These are phyloP conservation scores for Phytopythium chamaehyphon DNA, from an alignment of 352 stramenopile species.

Conservation along the genomic window DNA sequence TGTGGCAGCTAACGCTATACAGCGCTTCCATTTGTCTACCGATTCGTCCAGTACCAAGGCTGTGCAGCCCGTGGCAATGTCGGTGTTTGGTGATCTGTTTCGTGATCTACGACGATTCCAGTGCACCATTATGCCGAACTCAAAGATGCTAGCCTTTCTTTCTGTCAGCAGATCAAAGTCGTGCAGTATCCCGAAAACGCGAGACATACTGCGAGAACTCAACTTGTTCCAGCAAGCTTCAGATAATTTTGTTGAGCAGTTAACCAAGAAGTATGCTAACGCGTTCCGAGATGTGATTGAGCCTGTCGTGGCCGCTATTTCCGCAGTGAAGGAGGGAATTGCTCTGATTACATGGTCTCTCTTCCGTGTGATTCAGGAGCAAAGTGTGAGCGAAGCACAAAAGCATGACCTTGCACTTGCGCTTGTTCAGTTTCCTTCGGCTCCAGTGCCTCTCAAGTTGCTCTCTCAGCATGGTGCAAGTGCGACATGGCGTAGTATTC, in stretches of 20 bases:
- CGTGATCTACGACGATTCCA: slow-evolving; percentile 70
- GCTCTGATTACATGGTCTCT: slow-evolving; percentile 64
- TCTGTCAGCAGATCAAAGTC: slow-evolving; percentile 23
- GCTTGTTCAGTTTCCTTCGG: slow-evolving; percentile 72
- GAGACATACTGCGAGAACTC: slow-evolving; percentile 74
- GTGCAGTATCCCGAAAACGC: slow-evolving; percentile 40
- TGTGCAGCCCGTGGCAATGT: slow-evolving; percentile 29
- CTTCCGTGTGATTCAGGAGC: slow-evolving; percentile 47
- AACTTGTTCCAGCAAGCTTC: slow-evolving; percentile 89
- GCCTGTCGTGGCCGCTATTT: slow-evolving; percentile 69
- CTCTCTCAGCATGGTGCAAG: slow-evolving; percentile 19
- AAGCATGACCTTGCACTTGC: slow-evolving; percentile 50
- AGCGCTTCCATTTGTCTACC: slow-evolving; percentile 32
- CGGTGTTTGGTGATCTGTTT: slow-evolving; percentile 73
- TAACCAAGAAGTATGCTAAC: slow-evolving; percentile 63
- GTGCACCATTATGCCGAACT: slow-evolving; percentile 58
- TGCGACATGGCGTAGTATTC: slow-evolving; percentile 79
- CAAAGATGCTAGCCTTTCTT: slow-evolving; percentile 56
- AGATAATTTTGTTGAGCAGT: slow-evolving; percentile 67
- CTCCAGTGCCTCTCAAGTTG: slow-evolving; percentile 16
- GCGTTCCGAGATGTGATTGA: slow-evolving; percentile 85
- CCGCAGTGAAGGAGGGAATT: slow-evolving; percentile 84
- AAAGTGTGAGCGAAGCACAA: slow-evolving; percentile 31
- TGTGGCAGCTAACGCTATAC: slow-evolving; percentile 37
- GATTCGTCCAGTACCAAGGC: slow-evolving; percentile 1